Base-by-base conservation (phyloP, 768 basidiomycete species). In the Dacryopinax primogenitus region DNA sequence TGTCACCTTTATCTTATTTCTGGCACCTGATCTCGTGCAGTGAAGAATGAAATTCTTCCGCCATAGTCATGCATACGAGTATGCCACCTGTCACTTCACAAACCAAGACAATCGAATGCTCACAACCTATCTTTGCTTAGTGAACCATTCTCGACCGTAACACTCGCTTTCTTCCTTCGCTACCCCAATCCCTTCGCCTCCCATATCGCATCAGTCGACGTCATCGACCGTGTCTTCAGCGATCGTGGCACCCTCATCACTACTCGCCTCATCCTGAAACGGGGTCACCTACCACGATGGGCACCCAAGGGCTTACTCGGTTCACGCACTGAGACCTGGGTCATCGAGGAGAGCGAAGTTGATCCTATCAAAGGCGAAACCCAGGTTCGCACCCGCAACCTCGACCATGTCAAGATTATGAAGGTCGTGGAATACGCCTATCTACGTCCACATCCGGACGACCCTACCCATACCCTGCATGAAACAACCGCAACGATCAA, bases 151-250 rank as follows among this genome's bases (percentile, higher is more conserved):
- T 81, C 90, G 65, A 94, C 90, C 69, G 90, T 95, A 66, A 85
- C 94, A 21, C 81, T 95, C 68, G 94, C 94, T 13, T 96, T 88
- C 80, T 94, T 94, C 74, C 79, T 96, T 66, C 88, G 94, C 68
- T 98, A 96, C 76, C 94, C 94, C 2, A 97, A 96, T 73, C 92
- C 94, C 62, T 92, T 91, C 72, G 90, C 94, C 4, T 80, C 88
- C 36, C 94, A 98, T 77, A 87, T 98, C 74, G 77, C 94, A 69
- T 93, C 93, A 2, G 94, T 92, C 80, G 94, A 97, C 78, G 92
- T 97, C 71, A 85, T 98, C 69, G 88, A 90, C 64, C 88, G 94
- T 69, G 80, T 77, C 21, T 78, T 88, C 69, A 85, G 89, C 1
- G 79, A 86, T 13, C 76, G 81, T 1, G 92, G 92, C 39, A 82